Base-by-base conservation (phyloP, 1,284 basidiomycete species). In the Puccinia hordei region DNA sequence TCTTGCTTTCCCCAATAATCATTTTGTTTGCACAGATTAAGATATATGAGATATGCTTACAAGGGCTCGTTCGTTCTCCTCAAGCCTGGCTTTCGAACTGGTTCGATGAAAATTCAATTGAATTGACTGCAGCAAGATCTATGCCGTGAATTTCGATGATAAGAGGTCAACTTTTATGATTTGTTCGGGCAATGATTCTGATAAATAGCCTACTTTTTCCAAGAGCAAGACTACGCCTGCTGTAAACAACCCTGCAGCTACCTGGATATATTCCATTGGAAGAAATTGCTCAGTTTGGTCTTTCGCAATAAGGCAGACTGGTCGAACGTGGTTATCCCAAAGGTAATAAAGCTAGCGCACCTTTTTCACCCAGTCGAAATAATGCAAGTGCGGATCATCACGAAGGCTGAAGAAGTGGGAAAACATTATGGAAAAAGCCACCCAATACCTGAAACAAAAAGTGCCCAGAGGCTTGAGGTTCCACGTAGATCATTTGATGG, bases 181-280 rank as follows among this genome's bases (percentile, higher is more conserved):
- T n/a, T n/a, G 33, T 30, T 46, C 12, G 71, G 13, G 22, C n/a
- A 6, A n/a, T n/a, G n/a, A 30, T 38, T 6, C 1, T 59, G 4
- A 33, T 30, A 17, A 27, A 59, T 8, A 15, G 33, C 38, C 24
- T 61, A 91, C 85, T 83, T 92, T 92, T 84, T 92, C 91, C 12
- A 87, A 88, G 3, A 92, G 88, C 12, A 92, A 84, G 57, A 92
- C 88, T 33, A 91, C 84, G 0, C 88, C 87, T 3, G 89, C 87
- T 19, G 90, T 87, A 83, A 92, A 92, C 41, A 92, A 85, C 17
- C 90, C 90, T 15, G 74, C 74, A 22, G n/a, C 33, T 38, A 53
- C 74, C 74, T 76, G 17, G 10, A 2, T 49, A 17, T 30, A 8
- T 38, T 30, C 4, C 17, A 59, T 41, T 15, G 24, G 1, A 38